Evolutionary conservation across 176 grass and related monocot species (phyloP).

Genomic region (Carex kokanica): DNA sequence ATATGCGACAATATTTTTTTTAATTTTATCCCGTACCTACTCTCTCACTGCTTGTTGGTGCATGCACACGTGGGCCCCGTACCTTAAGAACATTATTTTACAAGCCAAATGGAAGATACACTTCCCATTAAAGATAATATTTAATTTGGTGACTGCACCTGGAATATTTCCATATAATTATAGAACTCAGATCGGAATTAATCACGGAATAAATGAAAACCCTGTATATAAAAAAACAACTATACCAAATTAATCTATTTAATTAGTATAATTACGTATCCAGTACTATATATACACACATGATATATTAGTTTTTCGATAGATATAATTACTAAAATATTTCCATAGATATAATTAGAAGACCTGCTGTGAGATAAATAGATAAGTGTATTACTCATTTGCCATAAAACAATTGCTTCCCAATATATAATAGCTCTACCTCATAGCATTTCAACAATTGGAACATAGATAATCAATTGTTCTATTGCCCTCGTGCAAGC

Average conservation of each 20-base stretch:
- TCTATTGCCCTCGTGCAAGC: neutral
- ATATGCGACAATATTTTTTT: too few species aligned
- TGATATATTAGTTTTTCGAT: too few species aligned
- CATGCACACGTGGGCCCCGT: neutral
- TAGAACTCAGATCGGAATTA: too few species aligned
- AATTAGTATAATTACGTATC: too few species aligned
- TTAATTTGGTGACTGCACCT: neutral
- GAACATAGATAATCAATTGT: too few species aligned
- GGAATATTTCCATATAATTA: neutral
- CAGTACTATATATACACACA: too few species aligned
- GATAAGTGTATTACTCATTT: neutral
- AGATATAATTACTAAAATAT: too few species aligned
- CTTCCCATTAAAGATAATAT: neutral
- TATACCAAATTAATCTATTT: too few species aligned
- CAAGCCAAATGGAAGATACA: conserved; percentile 1
- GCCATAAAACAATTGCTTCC: neutral
- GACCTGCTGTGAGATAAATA: neutral
- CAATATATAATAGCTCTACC: neutral
- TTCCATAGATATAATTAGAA: too few species aligned
- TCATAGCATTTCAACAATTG: neutral
- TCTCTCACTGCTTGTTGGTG: neutral
- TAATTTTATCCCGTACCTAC: too few species aligned
- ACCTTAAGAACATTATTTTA: neutral
- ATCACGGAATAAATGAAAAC: too few species aligned
- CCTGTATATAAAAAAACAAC: too few species aligned